Evolutionary conservation across 2,329 filamentous ascomycete genomes (phyloP).

Genomic region (Tricladium varicosporioides): DNA sequence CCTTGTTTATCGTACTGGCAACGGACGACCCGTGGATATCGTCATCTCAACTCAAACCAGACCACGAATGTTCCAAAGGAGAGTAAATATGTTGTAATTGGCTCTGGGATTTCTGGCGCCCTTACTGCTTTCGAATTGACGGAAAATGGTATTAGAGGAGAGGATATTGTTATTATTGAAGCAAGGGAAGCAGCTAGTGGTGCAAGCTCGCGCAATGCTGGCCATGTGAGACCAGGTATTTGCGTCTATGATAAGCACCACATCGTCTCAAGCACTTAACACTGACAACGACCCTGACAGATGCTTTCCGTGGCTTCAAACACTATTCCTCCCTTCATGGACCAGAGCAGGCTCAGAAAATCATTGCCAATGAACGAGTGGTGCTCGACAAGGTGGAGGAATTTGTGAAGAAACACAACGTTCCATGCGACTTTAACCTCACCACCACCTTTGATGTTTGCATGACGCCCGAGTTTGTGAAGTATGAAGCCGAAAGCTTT

Average conservation of each 20-base stretch:
- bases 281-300: too few relatives aligned
- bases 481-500: slow-evolving; percentile 41
- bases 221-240: slow-evolving; percentile 30
- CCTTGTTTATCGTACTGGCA: slow-evolving; percentile 44
- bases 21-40: slow-evolving; percentile 42
- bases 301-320: slow-evolving; percentile 48
- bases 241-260: too few relatives aligned
- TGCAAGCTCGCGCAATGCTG: slow-evolving; percentile 36
- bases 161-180: slow-evolving; percentile 34
- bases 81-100: slow-evolving; percentile 16
- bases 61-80: slow-evolving; percentile 29
- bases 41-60: slow-evolving; percentile 40
- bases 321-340: slow-evolving; percentile 43
- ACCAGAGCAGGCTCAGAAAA: slow-evolving; percentile 43
- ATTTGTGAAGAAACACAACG: slow-evolving; percentile 41
- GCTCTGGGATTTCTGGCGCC: slow-evolving; percentile 17
- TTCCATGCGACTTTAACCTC: slow-evolving; percentile 45
- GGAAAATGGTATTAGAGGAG: slow-evolving; percentile 11
- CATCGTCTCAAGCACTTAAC: too few relatives aligned
- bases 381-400: slow-evolving; percentile 40
- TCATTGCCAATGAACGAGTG: slow-evolving; percentile 43
- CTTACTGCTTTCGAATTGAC: slow-evolving; percentile 23
- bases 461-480: slow-evolving; percentile 45
- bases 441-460: slow-evolving; percentile 49
- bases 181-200: slow-evolving; percentile 34